Evolutionary conservation across 176 grass and related monocot genomes (phyloP), one percentile per base, ranked within the genome.

Genomic region (Thinopyrum elongatum): DNA sequence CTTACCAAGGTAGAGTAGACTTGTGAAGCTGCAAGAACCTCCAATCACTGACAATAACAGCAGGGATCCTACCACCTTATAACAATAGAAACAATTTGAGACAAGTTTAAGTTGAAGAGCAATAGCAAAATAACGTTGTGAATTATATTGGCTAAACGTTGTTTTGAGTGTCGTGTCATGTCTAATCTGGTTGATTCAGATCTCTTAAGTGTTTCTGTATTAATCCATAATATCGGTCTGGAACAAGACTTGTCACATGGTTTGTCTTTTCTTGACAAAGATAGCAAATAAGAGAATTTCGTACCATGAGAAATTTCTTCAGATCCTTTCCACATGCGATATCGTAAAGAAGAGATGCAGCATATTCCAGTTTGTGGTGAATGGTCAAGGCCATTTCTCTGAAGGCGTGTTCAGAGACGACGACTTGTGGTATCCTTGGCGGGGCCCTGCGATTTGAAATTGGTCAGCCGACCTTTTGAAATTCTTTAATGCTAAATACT

Each of bases 261-360:
- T 59, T 35, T 79, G 65, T 59, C 30, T 38, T 64, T 34, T 77
- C 39, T 66, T 62, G 77, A 39, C 14, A 81, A 82, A 82, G 34
- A 23, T 61, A 69, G 34, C 34, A 68, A 58, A 77, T 49, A 21
- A 59, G 33, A 0, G 16, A n/a, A 75, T 80, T 91, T 33, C 17
- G 22, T 96, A 99, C 97, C 88, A 88, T 16, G 60, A 93, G 90
- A 66, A 99, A 96, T 75, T 90, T 85, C 86, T 87, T 92, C 70
- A 99, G 90, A 75, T 99, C 94, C 64, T 91, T 99, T 57, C 97
- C 97, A 74, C 88, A 87, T 2, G 92, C 94, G 80, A 95, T 92
- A 63, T 98, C 84, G 39, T 91, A 80, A 81, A 98, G 88, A 77
- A 29, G 14, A 61, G 76, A 47, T 14, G 31, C 23, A 21, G 27